phyloP scores from a whole-genome alignment of 371 early-diverging fungal genomes.

The Lichtheimia corymbifera region DNA sequence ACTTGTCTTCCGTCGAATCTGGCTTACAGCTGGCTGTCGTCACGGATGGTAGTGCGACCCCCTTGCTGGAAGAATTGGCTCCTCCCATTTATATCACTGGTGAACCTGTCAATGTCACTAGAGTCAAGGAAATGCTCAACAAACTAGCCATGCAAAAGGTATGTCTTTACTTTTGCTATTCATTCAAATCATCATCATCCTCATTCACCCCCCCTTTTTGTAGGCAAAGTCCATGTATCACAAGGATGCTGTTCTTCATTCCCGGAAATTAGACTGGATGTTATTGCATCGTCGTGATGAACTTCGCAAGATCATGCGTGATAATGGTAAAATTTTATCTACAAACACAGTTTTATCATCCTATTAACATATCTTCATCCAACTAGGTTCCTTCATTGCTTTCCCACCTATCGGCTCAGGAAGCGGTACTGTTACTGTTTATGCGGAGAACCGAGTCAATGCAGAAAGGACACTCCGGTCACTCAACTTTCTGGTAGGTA shows the following conservation, averaged over 20 bases:
- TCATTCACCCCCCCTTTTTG: not conserved
- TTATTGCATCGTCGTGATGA: conserved; percentile 60
- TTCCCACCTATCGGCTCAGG: conserved; percentile 68
- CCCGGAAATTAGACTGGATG: conserved; percentile 82
- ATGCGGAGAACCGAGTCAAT: conserved; percentile 73
- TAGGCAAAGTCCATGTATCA: conserved; percentile 53
- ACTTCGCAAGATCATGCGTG: conserved; percentile 71
- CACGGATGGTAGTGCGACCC: conserved; percentile 14
- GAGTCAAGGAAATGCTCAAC: conserved; percentile 50
- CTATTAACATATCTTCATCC: not conserved
- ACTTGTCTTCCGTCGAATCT: conserved; percentile 9
- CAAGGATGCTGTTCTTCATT: conserved; percentile 38
- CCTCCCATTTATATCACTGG: conserved; percentile 46
- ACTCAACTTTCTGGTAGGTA: conserved; percentile 68
- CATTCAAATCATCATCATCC: not conserved
- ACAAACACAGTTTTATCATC: not conserved
- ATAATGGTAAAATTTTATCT: conserved; percentile 56
- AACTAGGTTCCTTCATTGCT: conserved; percentile 52
- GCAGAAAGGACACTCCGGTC: conserved; percentile 73
- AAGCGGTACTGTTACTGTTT: conserved; percentile 51
- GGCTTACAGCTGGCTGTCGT: conserved; percentile 17
- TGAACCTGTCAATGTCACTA: conserved; percentile 32
- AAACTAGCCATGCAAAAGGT: conserved; percentile 50
- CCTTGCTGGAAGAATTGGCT: conserved; percentile 20
- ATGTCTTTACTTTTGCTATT: conserved; percentile 6